Evolutionary conservation across 441 rosid species (phyloP), one percentile per base, ranked within the genome.

Genomic region (Dalechampia spathulata): DNA sequence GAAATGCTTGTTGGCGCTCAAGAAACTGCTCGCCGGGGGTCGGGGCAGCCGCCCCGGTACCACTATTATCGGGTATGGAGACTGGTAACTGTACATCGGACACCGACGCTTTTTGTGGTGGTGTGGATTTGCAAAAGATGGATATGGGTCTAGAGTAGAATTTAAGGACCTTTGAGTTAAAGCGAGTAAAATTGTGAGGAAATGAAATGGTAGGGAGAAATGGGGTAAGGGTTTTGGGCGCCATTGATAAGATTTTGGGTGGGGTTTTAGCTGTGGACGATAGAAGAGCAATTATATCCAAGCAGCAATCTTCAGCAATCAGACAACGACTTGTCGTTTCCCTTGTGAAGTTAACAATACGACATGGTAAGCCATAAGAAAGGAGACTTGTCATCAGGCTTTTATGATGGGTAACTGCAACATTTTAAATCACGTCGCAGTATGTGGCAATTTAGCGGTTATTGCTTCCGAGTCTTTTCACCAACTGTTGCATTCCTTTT

Each of bases 11-110:
- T 60, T 82, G 90, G 58, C 74, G 68, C 68, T 83, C 85, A 36
- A 86, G 65, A 65, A 86, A 84, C 66, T 72, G 65, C 26, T 88
- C 93, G 32, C 96, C 96, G 4, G 79, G 83, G 2, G 88, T 79
- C 37, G 83, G 79, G 27, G 84, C 81, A 4, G 96, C 95, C 9
- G 95, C 86, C 10, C 95, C 91, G 11, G 70, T 58, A 15, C 96
- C 96, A 3, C 73, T 75, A 12, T 67, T 56, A 20, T 79, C 78
- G 47, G 69, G 58, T 25, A n/a, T 43, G 26, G 71, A 37, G 30
- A 39, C 45, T 13, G 73, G 61, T 54, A 66, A 66, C 25, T 70
- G 75, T 26, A 76, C 27, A 25, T 59, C 67, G 1, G 69, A 9
- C 21, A 64, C 67, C 1, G 86, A 71, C 10, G 25, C 16, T 34